phyloP scores from a whole-genome alignment of 2,329 filamentous ascomycete species.

The Plectosphaerella cucumerina region DNA sequence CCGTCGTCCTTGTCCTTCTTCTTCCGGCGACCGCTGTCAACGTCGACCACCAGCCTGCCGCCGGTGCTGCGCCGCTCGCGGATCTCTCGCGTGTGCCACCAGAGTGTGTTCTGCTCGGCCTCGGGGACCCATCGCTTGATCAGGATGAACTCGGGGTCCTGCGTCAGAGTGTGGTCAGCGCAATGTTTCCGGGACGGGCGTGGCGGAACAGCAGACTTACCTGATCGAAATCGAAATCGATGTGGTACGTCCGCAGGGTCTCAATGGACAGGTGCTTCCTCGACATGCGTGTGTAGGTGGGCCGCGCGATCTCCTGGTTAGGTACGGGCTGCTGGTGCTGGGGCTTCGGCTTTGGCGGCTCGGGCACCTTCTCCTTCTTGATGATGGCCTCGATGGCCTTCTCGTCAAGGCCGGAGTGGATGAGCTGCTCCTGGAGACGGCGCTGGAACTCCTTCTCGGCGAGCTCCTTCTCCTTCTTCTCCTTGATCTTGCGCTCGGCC shows the following conservation, averaged over 20 bases:
- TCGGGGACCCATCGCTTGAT: constrained; percentile 72
- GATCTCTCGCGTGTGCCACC: constrained; percentile 63
- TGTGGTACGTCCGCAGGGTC: constrained; percentile 49
- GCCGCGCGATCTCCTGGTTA: constrained; percentile 23
- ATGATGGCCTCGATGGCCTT: constrained; percentile 55
- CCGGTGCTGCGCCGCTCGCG: constrained; percentile 46
- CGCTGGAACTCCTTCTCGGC: constrained; percentile 51
- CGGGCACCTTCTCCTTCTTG: constrained; percentile 47
- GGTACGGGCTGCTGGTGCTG: background rate
- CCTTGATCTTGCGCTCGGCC: constrained; percentile 40
- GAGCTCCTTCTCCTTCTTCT: constrained; percentile 42
- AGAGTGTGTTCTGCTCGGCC: constrained; percentile 66
- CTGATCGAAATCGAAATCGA: constrained; percentile 54
- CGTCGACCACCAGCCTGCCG: constrained; percentile 37
- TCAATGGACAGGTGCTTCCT: constrained; percentile 58
- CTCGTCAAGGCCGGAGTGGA: constrained; percentile 55
- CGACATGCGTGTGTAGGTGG: constrained; percentile 62
- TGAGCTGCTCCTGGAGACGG: constrained; percentile 53
- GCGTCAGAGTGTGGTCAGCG: background rate
- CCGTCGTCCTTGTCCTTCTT: constrained; percentile 38
- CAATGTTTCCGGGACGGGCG: background rate
- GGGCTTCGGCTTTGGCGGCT: constrained; percentile 13
- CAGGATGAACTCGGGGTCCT: constrained; percentile 67
- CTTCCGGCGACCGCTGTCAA: constrained; percentile 27
- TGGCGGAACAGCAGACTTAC: constrained; percentile 32